phyloP scores from a whole-genome alignment of 2,329 filamentous ascomycete genomes.

The Trichoderma hamatum region DNA sequence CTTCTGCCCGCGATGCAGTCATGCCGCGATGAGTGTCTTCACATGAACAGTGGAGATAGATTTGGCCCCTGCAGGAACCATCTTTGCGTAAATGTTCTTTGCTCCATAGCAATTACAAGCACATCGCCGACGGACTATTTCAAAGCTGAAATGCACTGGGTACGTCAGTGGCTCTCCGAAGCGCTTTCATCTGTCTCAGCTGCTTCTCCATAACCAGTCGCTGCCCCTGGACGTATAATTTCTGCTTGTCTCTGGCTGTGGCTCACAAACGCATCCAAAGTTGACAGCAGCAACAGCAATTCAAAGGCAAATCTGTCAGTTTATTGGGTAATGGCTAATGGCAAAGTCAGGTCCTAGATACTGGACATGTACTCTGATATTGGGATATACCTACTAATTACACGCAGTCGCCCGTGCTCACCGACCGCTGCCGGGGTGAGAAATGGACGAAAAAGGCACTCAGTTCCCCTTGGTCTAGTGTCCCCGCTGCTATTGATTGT shows the following conservation, averaged over 20 bases:
- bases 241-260: neutral
- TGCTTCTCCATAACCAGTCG: neutral
- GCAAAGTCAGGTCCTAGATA: neutral
- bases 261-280: neutral
- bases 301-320: neutral
- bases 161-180: slow-evolving; percentile 9
- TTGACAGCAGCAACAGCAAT: neutral
- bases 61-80: neutral
- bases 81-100: neutral
- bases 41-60: neutral
- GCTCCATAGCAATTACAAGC: neutral
- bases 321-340: neutral
- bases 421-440: neutral
- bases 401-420: slow-evolving; percentile 5
- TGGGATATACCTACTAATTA: slow-evolving; percentile 1
- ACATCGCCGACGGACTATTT: neutral
- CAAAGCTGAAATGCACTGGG: neutral
- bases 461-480: slow-evolving; percentile 1
- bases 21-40: neutral
- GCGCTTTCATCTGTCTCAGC: neutral
- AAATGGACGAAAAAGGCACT: neutral
- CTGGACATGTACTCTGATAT: neutral
- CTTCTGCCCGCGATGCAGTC: neutral
- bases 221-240: neutral
- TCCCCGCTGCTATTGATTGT: slow-evolving; percentile 21